phyloP scores from a whole-genome alignment of 2,329 filamentous ascomycete species.

The Pseudogymnoascus sp. region DNA sequence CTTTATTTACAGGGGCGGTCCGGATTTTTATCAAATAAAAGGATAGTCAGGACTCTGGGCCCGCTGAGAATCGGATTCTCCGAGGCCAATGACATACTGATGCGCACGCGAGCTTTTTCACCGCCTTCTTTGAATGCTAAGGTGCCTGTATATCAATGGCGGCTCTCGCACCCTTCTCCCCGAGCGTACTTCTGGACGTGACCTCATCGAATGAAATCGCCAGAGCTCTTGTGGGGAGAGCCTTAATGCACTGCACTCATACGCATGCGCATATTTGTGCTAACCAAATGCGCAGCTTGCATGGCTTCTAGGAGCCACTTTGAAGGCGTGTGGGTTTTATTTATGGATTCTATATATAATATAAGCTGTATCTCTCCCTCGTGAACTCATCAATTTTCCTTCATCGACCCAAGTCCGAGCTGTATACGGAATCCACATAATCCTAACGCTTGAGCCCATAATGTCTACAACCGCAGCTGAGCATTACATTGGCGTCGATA shows the following conservation, averaged over 20 bases:
- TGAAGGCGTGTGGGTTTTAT: neutral
- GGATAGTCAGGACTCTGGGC: neutral
- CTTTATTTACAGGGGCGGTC: neutral
- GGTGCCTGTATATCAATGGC: neutral
- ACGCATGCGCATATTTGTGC: neutral
- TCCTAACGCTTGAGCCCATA: neutral
- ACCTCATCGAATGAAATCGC: neutral
- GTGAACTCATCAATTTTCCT: neutral
- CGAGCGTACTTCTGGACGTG: neutral
- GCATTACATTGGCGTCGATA: conserved; percentile 79
- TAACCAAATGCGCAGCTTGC: neutral
- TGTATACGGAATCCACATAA: neutral
- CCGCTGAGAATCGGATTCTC: neutral
- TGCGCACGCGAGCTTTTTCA: neutral
- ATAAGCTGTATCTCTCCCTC: neutral
- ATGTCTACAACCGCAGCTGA: conserved; percentile 32
- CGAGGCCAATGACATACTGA: neutral
- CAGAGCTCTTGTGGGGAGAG: neutral
- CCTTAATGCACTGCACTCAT: neutral
- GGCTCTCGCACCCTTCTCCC: neutral
- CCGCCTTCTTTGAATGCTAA: neutral
- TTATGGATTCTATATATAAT: neutral
- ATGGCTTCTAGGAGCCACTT: neutral
- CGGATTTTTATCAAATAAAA: neutral
- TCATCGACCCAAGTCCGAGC: neutral